Base-by-base conservation (phyloP, 116 monocot species). In the Trichopus zeylanicus region DNA sequence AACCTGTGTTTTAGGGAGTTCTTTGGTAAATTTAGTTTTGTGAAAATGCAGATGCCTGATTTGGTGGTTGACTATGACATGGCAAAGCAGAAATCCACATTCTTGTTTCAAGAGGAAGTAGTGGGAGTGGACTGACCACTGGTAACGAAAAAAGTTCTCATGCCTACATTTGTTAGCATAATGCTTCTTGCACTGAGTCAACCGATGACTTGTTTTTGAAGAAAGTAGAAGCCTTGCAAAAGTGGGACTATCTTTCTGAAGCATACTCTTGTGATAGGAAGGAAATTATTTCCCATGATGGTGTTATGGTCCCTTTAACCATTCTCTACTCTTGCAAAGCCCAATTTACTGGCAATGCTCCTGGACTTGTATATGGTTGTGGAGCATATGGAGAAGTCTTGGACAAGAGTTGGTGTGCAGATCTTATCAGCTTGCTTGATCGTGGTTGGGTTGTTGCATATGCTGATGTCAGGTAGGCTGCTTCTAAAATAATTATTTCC, bases 371-470 rank as follows among this genome's bases (percentile, higher is more conserved):
- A 52, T 67, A 85, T 80, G 98, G 91, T 31, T 98, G 91, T 81
- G 98, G 98, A 64, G 81, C 98, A 65, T 98, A 98, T 78, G 98
- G 91, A 64, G 88, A 91, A 69, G 71, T 67, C 29, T 67, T 98
- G 42, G 98, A 98, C 67, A 98, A 91, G 78, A 88, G 88, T 47
- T 98, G 84, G 81, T 91, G 71, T 71, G 68, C 85, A 19, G 77
- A 98, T 61, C 73, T 63, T 28, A 59, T 91, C 56, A 75, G 88
- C 63, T 73, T 98, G 62, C 84, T 98, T 29, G 55, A 67, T 62
- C 84, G 88, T 69, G 98, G 92, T 59, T 98, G 91, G 88, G 75
- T 91, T 63, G 24, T 91, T 64, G 98, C 98, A 60, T 98, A 84
- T 82, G 98, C 98, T 64, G 98, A 91, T 85, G 98, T 98, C 32